Evolutionary conservation across 768 basidiomycete species (phyloP).

Genomic region (Lepiota subincarnata): DNA sequence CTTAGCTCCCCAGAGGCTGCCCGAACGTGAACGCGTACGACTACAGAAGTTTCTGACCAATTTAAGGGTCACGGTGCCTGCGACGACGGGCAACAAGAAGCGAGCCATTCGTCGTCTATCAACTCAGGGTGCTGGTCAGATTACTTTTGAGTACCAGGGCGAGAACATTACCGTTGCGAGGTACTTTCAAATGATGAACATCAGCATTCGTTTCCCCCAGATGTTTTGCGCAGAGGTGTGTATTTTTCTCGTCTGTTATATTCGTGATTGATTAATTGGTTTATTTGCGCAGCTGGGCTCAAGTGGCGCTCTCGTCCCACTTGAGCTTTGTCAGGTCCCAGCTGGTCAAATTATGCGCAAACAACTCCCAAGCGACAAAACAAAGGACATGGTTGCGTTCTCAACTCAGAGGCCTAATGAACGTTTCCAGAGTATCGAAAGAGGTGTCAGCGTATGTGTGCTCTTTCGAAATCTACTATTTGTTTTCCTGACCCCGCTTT

Average conservation of each 20-base stretch:
- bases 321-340: slow-evolving; percentile 62
- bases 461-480: background rate
- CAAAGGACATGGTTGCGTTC: slow-evolving; percentile 58
- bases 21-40: slow-evolving; percentile 46
- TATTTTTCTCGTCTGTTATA: background rate
- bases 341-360: slow-evolving; percentile 68
- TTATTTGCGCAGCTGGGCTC: slow-evolving; percentile 43
- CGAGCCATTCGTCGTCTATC: slow-evolving; percentile 57
- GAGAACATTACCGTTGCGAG: slow-evolving; percentile 40
- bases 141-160: slow-evolving; percentile 49
- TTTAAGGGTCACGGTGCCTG: slow-evolving; percentile 26
- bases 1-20: slow-evolving; percentile 34
- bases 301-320: slow-evolving; percentile 54
- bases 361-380: slow-evolving; percentile 63
- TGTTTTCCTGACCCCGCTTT: too few species aligned
- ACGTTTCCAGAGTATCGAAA: slow-evolving; percentile 48
- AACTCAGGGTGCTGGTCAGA: slow-evolving; percentile 39
- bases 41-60: slow-evolving; percentile 35
- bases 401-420: slow-evolving; percentile 60
- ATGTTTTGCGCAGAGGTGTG: slow-evolving; percentile 56
- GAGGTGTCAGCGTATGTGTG: slow-evolving; percentile 44
- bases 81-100: slow-evolving; percentile 24
- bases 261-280: background rate
- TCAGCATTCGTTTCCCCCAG: slow-evolving; percentile 40
- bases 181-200: slow-evolving; percentile 22